These are phyloP conservation scores for Aegilops sharonensis DNA, from an alignment of 176 grass and related monocot genomes.

Conservation along the genomic window DNA sequence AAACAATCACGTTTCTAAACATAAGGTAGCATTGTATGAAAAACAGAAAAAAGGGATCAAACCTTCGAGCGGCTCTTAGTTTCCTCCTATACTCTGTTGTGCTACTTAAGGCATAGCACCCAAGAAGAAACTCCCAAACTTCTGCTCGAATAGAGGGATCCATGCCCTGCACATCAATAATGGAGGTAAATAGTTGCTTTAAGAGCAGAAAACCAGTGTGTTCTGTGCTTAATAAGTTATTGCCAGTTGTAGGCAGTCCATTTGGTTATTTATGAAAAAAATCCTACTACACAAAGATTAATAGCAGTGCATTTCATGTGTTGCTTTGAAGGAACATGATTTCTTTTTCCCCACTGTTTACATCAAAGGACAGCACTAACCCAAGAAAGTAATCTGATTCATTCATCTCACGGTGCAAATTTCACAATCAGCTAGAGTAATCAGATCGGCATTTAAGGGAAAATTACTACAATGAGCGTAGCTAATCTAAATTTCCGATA, in stretches of 20 bases:
- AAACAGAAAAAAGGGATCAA: conserved; percentile 13
- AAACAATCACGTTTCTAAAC: neutral
- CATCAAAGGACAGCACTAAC: neutral
- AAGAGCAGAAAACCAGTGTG: neutral
- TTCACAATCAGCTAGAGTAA: neutral
- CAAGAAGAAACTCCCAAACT: conserved; percentile 99
- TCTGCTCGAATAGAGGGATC: conserved; percentile 89
- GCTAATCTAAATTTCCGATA: neutral
- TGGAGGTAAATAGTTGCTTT: conserved; percentile 12
- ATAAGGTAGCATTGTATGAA: conserved; percentile 3
- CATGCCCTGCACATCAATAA: conserved; percentile 58
- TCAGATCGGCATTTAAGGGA: neutral
- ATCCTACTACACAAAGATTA: neutral
- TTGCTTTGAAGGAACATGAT: neutral
- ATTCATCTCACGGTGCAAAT: neutral
- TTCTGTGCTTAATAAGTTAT: neutral
- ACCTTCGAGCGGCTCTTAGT: conserved; percentile 88
- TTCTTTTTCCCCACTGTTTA: neutral
- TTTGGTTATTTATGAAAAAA: neutral
- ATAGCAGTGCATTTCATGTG: neutral
- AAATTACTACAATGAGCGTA: neutral
- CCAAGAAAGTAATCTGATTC: neutral
- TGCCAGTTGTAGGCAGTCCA: neutral
- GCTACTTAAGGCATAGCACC: conserved; percentile 83
- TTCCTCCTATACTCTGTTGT: conserved; percentile 70